Base-by-base conservation (phyloP, 805 yeast species). In the Kazachstania taianensis region DNA sequence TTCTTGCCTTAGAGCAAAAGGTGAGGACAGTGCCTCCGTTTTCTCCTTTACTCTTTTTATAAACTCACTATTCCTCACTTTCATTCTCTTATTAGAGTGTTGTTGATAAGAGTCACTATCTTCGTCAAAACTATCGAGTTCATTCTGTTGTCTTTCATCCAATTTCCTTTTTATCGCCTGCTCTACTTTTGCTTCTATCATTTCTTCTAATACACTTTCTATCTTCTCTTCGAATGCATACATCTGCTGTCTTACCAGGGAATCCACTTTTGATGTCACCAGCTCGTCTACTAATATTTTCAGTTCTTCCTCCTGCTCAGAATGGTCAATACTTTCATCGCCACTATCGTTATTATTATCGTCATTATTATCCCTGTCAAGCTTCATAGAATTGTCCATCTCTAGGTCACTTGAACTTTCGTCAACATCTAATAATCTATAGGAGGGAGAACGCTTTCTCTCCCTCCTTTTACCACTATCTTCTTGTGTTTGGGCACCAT, bases 231-330 rank as follows among this genome's bases (percentile, higher is more conserved):
- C 49, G 31, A 46, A 37, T n/a, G 32, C 23, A 9, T 40, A 35
- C 41, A 46, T 38, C 26, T 48, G 53, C 16, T 32, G 31, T 15
- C 41, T 40, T 12, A 52, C 35, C 7, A 45, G 39, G 5, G 42
- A 38, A 23, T 45, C 43, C 12, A 52, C 42, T 18, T 46, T 50
- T 4, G 45, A 39, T 20, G 48, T 48, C 7, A 55, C 52, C 14
- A 55, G 38, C 29, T 46, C 46, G n/a, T 51, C 48, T 5, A 55
- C 48, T 44, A 55, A 41, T 13, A 38, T 33, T 33, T 52, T 49
- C 30, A 55, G 41, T 38, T 54, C 57, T 29, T 50, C 46, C 35
- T 48, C 33, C 18, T 28, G 27, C 13, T 34, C 37, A 28, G 53
- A 41, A 49, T 41, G 35, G 5, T 34, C 44, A 15, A 35, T 36